phyloP scores from a whole-genome alignment of 495 filamentous ascomycete species.

The Oidiodendron maius region DNA sequence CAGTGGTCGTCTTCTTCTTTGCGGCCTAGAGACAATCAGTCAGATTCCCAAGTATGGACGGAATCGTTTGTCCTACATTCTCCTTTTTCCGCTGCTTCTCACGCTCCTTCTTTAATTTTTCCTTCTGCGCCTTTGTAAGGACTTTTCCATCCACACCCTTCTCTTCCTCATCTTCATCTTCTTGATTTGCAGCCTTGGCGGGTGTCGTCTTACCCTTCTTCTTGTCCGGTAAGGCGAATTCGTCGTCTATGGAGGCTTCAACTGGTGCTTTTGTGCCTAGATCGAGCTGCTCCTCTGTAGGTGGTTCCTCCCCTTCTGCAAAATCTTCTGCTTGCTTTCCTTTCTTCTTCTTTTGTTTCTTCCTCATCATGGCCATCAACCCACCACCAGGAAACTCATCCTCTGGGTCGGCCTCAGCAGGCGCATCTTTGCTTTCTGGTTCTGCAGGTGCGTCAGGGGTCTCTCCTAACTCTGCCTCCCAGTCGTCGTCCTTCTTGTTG shows the following conservation, averaged over 20 bases:
- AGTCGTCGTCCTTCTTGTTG: constrained; percentile 79
- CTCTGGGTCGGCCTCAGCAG: constrained; percentile 39
- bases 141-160: constrained; percentile 55
- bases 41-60: constrained; percentile 7
- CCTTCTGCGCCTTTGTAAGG: constrained; percentile 93
- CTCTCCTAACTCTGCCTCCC: constrained; percentile 95
- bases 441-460: constrained; percentile 38
- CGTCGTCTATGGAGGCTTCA: constrained; percentile 81
- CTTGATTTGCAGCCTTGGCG: constrained; percentile 36
- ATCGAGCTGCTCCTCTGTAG: constrained; percentile 38
- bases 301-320: constrained; percentile 63
- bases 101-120: constrained; percentile 89
- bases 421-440: constrained; percentile 39
- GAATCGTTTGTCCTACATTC: constrained; percentile 46
- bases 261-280: constrained; percentile 68
- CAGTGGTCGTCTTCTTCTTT: constrained; percentile 61
- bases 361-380: constrained; percentile 80
- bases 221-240: constrained; percentile 72
- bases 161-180: constrained; percentile 48
- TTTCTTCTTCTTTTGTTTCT: constrained; percentile 85
- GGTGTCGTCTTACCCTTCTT: constrained; percentile 86
- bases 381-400: constrained; percentile 50
- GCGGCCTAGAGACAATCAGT: constrained; percentile 35
- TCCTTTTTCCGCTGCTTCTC: constrained; percentile 96
- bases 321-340: constrained; percentile 80